Evolutionary conservation across 768 basidiomycete genomes (phyloP).

Genomic region (Cystofilobasidium ferigula): DNA sequence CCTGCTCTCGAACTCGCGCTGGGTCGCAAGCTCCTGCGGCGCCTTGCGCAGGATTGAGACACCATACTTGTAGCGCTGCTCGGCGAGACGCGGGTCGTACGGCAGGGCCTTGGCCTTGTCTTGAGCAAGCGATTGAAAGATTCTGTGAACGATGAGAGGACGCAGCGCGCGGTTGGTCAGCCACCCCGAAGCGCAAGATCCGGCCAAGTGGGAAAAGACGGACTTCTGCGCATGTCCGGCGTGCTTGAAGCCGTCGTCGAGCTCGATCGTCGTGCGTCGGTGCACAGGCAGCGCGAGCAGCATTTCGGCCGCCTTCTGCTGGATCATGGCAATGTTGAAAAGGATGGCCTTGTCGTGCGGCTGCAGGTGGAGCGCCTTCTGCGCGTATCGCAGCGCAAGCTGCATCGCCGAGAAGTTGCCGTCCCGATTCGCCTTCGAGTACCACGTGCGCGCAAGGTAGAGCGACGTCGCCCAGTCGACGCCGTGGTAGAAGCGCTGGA

Average conservation of each 20-base stretch:
- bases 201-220: background rate
- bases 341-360: conserved; percentile 79
- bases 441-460: conserved; percentile 86
- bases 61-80: conserved; percentile 81
- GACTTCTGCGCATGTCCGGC: conserved; percentile 79
- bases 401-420: conserved; percentile 70
- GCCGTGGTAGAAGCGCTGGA: conserved; percentile 59
- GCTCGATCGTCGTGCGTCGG: conserved; percentile 69
- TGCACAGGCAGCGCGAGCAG: conserved; percentile 59
- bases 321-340: conserved; percentile 97
- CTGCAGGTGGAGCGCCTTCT: conserved; percentile 68
- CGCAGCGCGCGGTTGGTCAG: background rate
- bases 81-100: conserved; percentile 75
- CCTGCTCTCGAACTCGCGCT: conserved; percentile 31
- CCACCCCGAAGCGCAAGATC: no score
- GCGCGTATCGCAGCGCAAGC: conserved; percentile 70
- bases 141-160: conserved; percentile 41
- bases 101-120: conserved; percentile 61
- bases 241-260: conserved; percentile 64
- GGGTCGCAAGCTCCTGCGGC: conserved; percentile 22
- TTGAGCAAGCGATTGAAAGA: conserved; percentile 71
- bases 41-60: conserved; percentile 70
- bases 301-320: conserved; percentile 90
- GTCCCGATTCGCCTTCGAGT: conserved; percentile 83
- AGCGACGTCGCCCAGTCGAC: conserved; percentile 65